These are phyloP conservation scores for Umbelopsis isabellina DNA, from an alignment of 192 early-diverging fungal genomes.

Conservation along the genomic window DNA sequence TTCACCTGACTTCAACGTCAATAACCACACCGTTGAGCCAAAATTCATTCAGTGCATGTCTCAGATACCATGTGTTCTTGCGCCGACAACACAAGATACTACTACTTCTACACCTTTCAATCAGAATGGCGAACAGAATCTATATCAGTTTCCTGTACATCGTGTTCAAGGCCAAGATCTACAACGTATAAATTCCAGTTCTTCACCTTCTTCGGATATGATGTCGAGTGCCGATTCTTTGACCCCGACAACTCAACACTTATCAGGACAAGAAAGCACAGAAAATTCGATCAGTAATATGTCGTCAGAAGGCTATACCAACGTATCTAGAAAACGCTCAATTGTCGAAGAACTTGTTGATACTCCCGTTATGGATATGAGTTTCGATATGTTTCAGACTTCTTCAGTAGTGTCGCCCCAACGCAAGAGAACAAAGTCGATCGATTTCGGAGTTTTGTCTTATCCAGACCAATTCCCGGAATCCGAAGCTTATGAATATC, in stretches of 20 bases:
- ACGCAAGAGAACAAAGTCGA: constrained; percentile 21
- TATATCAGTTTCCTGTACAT: constrained; percentile 9
- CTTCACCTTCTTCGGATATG: constrained; percentile 10
- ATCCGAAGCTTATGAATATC: constrained; percentile 23
- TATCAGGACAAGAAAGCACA: not conserved
- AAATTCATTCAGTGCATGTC: constrained; percentile 12
- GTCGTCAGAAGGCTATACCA: constrained; percentile 1
- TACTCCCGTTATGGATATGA: not conserved
- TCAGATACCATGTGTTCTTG: constrained; percentile 18
- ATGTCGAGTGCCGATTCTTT: not conserved
- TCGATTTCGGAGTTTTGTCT: constrained; percentile 6
- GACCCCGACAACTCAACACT: not conserved
- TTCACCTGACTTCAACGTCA: constrained; percentile 3
- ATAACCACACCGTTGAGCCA: constrained; percentile 14
- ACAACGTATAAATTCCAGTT: constrained; percentile 1
- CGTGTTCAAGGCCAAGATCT: not conserved
- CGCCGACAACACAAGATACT: not conserved
- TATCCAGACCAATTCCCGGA: not conserved
- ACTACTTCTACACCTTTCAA: not conserved
- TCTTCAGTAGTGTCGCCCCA: not conserved
- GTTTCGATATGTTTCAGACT: constrained; percentile 13
- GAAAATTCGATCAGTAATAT: not conserved
- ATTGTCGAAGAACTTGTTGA: constrained; percentile 8
- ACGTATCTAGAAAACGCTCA: not conserved
- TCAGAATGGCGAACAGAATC: not conserved